Percentiles rank a stretch among this genome's conserved stretches.
These are phyloP conservation scores for Gastrolobium bilobum DNA, from an alignment of 306 rosid genomes.

Conservation along the genomic window DNA sequence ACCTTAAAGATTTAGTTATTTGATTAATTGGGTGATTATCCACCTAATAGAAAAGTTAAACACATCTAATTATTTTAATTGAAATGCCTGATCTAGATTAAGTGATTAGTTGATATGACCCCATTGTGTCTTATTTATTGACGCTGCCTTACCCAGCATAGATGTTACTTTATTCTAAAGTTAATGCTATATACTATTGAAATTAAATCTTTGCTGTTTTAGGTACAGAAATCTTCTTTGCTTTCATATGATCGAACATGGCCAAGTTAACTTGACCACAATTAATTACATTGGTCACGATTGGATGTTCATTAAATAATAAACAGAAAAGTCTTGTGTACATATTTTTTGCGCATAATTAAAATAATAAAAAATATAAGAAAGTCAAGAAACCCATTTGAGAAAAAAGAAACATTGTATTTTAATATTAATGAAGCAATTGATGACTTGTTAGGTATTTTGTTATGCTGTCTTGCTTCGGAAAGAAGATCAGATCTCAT, in stretches of 20 bases:
- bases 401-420: neutral
- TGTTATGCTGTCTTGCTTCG: constrained; percentile 43
- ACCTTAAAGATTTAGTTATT: constrained; percentile 55
- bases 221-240: constrained; percentile 40
- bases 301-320: constrained; percentile 10
- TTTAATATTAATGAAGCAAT: constrained; percentile 12
- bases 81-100: constrained; percentile 53
- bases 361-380: constrained; percentile 21
- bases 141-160: constrained; percentile 52
- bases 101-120: constrained; percentile 68
- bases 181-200: constrained; percentile 41
- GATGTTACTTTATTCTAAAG: constrained; percentile 48
- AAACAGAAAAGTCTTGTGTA: neutral
- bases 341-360: neutral
- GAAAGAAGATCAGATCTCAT: constrained; percentile 50
- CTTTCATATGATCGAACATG: constrained; percentile 48
- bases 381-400: constrained; percentile 36
- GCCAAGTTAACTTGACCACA: constrained; percentile 29
- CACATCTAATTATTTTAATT: constrained; percentile 42
- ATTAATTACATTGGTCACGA: constrained; percentile 31
- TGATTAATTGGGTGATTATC: constrained; percentile 51
- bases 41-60: constrained; percentile 53
- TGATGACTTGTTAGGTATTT: constrained; percentile 42
- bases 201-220: constrained; percentile 34
- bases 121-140: constrained; percentile 61